Evolutionary conservation across 2,329 filamentous ascomycete genomes (phyloP).

Genomic region (Tolypocladium capitatum): DNA sequence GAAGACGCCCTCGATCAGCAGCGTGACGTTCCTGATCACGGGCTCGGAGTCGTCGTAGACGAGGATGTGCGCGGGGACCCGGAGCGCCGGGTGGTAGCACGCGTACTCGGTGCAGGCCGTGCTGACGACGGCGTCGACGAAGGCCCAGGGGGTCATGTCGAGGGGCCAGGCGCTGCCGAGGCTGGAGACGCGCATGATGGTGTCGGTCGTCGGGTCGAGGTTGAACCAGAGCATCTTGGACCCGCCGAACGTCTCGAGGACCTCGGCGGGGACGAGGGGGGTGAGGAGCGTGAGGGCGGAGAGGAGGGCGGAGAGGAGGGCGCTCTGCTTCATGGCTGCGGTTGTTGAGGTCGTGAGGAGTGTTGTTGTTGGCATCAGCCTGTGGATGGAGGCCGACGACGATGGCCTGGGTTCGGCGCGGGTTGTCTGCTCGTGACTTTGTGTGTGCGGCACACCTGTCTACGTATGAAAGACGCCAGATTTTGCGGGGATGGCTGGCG

Average conservation of each 20-base stretch:
- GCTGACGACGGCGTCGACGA: constrained; percentile 19
- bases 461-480: too few relatives aligned
- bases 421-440: too few relatives aligned
- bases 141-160: constrained; percentile 32
- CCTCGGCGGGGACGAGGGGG: neutral
- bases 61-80: neutral
- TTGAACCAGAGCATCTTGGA: neutral
- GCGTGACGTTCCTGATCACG: neutral
- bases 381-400: too few relatives aligned
- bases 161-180: neutral
- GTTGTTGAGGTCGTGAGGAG: neutral
- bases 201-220: neutral
- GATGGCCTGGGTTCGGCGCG: too few relatives aligned
- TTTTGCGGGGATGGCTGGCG: too few relatives aligned
- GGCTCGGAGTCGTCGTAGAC: neutral
- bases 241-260: neutral
- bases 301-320: neutral
- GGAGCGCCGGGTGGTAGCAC: constrained; percentile 6
- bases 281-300: neutral
- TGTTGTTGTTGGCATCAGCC: too few relatives aligned
- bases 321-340: neutral
- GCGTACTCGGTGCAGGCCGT: constrained; percentile 21
- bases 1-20: neutral
- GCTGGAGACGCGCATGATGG: neutral
- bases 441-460: too few relatives aligned